A percentile compares a stretch with the other conserved stretches of the same genome.
phyloP scores from a whole-genome alignment of 345 rosid species.

The Populus alba region DNA sequence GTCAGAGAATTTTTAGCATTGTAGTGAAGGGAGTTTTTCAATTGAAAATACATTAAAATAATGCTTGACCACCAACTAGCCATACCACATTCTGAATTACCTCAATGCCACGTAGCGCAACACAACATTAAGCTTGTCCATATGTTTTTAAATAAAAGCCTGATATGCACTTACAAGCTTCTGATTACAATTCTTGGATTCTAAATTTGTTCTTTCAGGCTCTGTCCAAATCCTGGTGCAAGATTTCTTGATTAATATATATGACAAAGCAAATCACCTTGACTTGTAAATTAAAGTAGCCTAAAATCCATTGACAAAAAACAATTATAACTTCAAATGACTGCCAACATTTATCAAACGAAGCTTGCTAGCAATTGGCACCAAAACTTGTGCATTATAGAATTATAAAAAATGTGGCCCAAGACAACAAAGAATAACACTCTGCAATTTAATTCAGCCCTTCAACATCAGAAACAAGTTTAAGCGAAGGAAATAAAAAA shows the following conservation, averaged over 20 bases:
- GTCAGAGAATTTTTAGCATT: background rate
- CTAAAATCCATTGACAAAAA: background rate
- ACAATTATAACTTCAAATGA: background rate
- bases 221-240: slow-evolving; percentile 43
- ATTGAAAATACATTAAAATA: no score
- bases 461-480: background rate
- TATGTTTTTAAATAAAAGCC: background rate
- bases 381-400: background rate
- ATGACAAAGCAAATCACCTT: background rate
- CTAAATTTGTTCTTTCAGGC: slow-evolving; percentile 26
- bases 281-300: background rate
- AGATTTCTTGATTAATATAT: slow-evolving; percentile 10
- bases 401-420: background rate
- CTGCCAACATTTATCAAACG: background rate
- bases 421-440: background rate
- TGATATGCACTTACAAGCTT: slow-evolving; percentile 38
- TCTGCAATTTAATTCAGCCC: no score
- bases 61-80: background rate
- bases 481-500: background rate
- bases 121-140: background rate
- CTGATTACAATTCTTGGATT: slow-evolving; percentile 23
- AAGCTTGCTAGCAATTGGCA: slow-evolving; percentile 1
- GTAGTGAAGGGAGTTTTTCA: no score
- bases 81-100: background rate
- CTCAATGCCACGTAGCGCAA: background rate